Evolutionary conservation across 306 rosid species (phyloP).

Genomic region (Cucurbita maxima): DNA sequence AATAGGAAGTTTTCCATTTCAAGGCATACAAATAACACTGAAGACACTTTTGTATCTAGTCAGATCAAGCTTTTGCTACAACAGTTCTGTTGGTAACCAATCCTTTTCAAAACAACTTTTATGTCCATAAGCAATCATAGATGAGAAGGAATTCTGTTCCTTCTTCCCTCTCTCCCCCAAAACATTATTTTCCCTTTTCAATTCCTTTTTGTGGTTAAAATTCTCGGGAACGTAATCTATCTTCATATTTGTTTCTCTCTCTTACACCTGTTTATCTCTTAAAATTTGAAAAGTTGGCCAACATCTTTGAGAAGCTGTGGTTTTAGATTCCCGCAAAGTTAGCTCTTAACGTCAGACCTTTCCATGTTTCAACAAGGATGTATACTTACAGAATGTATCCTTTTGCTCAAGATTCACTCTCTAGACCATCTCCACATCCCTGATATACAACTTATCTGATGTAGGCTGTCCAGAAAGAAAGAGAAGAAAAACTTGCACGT

Average conservation of each 20-base stretch:
- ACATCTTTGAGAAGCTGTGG: neutral
- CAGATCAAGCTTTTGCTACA: neutral
- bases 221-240: neutral
- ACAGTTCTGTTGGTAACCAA: neutral
- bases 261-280: neutral
- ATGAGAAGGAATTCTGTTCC: neutral
- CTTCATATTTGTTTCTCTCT: neutral
- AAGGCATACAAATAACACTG: neutral
- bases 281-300: neutral
- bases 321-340: neutral
- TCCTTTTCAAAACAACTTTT: neutral
- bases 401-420: neutral
- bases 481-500: constrained; percentile 80
- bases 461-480: constrained; percentile 73
- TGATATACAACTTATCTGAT: constrained; percentile 3
- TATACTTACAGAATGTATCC: neutral
- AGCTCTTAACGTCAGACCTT: neutral
- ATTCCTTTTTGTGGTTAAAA: neutral
- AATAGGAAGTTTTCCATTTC: neutral
- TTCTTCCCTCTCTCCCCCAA: neutral
- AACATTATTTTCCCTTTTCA: neutral
- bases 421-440: neutral
- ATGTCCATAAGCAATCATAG: neutral
- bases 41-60: neutral
- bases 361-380: neutral